Evolutionary conservation across 805 yeast genomes (phyloP).

Genomic region (Alloascoidea africana): DNA sequence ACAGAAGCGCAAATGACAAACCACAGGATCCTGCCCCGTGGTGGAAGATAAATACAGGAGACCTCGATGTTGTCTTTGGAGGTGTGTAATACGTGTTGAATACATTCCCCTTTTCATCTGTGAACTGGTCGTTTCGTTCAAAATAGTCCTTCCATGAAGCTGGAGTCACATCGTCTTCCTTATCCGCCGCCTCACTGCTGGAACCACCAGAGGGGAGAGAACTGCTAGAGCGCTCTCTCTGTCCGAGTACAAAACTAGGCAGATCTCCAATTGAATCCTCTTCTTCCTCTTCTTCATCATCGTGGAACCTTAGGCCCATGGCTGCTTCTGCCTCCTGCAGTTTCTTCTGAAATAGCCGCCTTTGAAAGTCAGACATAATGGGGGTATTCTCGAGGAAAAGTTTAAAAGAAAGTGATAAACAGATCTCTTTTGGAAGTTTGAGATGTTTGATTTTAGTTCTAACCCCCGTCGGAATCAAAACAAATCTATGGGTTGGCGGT

Average conservation of each 20-base stretch:
- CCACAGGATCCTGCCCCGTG: conserved; percentile 96
- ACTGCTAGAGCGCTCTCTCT: neutral
- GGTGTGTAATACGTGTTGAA: conserved; percentile 45
- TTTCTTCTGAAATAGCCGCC: conserved; percentile 12
- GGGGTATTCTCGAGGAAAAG: no score
- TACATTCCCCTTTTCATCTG: conserved; percentile 12
- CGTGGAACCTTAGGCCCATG: conserved; percentile 5
- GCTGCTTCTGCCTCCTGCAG: conserved; percentile 11
- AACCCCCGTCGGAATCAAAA: no score
- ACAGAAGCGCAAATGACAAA: conserved; percentile 52
- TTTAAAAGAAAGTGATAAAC: no score
- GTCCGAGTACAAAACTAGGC: conserved; percentile 4
- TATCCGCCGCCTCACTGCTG: neutral
- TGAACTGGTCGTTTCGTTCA: conserved; percentile 13
- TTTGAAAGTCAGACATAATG: conserved; percentile 14
- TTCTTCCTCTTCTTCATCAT: conserved; percentile 6
- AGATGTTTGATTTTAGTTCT: no score
- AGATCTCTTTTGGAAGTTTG: no score
- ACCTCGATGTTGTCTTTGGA: conserved; percentile 22
- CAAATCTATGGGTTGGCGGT: no score
- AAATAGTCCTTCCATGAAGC: conserved; percentile 23
- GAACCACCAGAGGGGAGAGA: neutral
- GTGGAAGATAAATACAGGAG: conserved; percentile 58
- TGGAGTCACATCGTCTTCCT: neutral
- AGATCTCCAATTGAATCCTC: conserved; percentile 8